Conservation (phyloP, 208 protist species). For the Leptomonas seymouri region DNA sequence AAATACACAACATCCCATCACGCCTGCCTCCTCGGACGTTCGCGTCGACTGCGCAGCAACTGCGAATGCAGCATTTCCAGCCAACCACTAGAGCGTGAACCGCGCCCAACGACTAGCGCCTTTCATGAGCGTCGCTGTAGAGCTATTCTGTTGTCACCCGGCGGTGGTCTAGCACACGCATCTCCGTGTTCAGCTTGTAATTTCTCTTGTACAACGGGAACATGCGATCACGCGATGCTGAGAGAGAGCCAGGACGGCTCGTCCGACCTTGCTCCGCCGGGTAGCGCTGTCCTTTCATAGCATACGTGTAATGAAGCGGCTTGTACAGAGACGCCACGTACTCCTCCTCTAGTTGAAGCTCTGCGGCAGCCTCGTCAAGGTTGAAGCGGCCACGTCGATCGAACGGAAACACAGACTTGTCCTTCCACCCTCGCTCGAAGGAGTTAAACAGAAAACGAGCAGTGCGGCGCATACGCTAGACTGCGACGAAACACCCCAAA, state of each 20-base stretch:
- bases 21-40: too few species aligned
- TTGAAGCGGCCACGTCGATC: slow-evolving; percentile 87
- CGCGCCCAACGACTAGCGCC: too few species aligned
- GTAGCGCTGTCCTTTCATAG: slow-evolving; percentile 79
- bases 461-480: slow-evolving; percentile 18
- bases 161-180: slow-evolving; percentile 55
- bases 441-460: slow-evolving; percentile 32
- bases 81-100: too few species aligned
- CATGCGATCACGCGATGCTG: slow-evolving; percentile 63
- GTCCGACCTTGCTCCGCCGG: slow-evolving; percentile 77
- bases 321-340: slow-evolving; percentile 86
- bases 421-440: slow-evolving; percentile 60
- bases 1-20: too few species aligned
- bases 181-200: slow-evolving; percentile 53
- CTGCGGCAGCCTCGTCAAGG: slow-evolving; percentile 73
- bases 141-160: slow-evolving; percentile 70
- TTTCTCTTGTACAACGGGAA: slow-evolving; percentile 82
- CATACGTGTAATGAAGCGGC: slow-evolving; percentile 81
- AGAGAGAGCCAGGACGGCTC: slow-evolving; percentile 70
- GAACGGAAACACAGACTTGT: slow-evolving; percentile 49
- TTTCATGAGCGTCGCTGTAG: background rate
- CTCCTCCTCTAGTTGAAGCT: slow-evolving; percentile 74
- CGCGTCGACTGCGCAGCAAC: too few species aligned
- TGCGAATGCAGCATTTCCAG: too few species aligned
- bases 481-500: background rate